A percentile compares a stretch with the other conserved stretches of the same genome.
Conservation (phyloP, 495 filamentous ascomycete genomes). For the Clohesyomyces aquaticus region DNA sequence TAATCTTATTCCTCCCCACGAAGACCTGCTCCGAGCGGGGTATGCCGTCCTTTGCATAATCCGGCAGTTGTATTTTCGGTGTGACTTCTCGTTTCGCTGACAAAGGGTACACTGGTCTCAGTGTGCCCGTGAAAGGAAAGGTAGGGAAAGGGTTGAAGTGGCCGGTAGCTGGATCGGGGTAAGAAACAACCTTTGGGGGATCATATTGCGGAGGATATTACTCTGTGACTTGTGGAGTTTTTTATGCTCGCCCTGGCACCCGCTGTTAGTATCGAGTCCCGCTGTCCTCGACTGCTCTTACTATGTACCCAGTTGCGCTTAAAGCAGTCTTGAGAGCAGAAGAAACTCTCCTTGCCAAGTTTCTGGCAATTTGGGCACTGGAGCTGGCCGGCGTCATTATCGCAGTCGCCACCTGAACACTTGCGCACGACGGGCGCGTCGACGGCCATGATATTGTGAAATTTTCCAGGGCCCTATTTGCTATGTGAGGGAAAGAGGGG, state of each 20-base stretch:
- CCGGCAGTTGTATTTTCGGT: conserved; percentile 78
- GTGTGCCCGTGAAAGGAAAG: conserved; percentile 75
- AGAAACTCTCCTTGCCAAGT: conserved; percentile 86
- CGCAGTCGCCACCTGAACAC: conserved; percentile 80
- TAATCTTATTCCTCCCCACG: conserved; percentile 73
- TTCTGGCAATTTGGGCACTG: conserved; percentile 96
- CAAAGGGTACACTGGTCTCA: conserved; percentile 89
- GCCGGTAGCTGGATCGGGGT: conserved; percentile 86
- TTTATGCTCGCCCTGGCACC: conserved; percentile 80
- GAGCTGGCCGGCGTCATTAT: conserved; percentile 77
- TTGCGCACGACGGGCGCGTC: conserved; percentile 54
- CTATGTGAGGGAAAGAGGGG: background rate
- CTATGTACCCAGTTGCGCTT: conserved; percentile 89
- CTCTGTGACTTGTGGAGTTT: conserved; percentile 77
- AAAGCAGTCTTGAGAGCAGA: conserved; percentile 99
- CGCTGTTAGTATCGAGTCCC: conserved; percentile 24
- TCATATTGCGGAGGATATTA: conserved; percentile 72
- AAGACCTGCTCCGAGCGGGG: conserved; percentile 79
- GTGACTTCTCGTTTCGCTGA: conserved; percentile 75
- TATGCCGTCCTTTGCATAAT: conserved; percentile 82
- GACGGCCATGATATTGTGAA: conserved; percentile 22
- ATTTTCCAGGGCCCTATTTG: background rate
- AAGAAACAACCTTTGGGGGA: conserved; percentile 78
- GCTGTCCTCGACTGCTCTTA: conserved; percentile 32
- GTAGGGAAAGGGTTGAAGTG: conserved; percentile 88